phyloP scores from a whole-genome alignment of 2,329 filamentous ascomycete genomes.

The Hymenoscyphus linearis region DNA sequence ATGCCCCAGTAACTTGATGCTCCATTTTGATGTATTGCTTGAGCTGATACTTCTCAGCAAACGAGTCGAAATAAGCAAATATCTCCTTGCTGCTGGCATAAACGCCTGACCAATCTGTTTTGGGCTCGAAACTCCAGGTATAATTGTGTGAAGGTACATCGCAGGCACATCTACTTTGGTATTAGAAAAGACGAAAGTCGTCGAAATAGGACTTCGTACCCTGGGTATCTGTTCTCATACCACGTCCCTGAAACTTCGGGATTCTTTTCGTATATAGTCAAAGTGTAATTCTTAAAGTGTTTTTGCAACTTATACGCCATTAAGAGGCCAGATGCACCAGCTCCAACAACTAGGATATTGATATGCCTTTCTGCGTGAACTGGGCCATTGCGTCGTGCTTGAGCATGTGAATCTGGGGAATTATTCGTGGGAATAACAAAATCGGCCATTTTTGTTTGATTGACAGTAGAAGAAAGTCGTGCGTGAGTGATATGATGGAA shows the following conservation, averaged over 20 bases:
- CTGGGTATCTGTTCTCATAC: constrained; percentile 45
- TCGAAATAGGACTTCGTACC: constrained; percentile 27
- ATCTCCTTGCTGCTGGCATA: constrained; percentile 56
- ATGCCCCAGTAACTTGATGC: constrained; percentile 44
- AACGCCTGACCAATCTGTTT: constrained; percentile 49
- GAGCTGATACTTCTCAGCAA: constrained; percentile 48
- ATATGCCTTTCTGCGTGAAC: constrained; percentile 22
- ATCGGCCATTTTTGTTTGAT: constrained; percentile 13
- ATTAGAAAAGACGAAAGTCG: constrained; percentile 34
- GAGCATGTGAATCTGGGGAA: constrained; percentile 9
- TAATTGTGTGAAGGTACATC: constrained; percentile 49
- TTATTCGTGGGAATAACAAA: constrained; percentile 13
- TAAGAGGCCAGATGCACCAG: constrained; percentile 42
- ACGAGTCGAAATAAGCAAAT: constrained; percentile 44
- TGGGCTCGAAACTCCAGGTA: constrained; percentile 53
- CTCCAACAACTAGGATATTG: constrained; percentile 39
- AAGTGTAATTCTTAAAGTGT: constrained; percentile 38
- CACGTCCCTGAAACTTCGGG: constrained; percentile 43
- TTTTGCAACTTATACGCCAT: constrained; percentile 45
- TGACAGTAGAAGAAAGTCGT: neutral
- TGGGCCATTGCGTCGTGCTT: constrained; percentile 12
- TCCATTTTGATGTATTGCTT: constrained; percentile 53
- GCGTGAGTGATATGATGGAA: neutral
- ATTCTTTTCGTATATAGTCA: constrained; percentile 45
- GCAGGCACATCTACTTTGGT: constrained; percentile 44